Evolutionary conservation across 306 rosid species (phyloP).

Genomic region (Erythrophleum fordii): DNA sequence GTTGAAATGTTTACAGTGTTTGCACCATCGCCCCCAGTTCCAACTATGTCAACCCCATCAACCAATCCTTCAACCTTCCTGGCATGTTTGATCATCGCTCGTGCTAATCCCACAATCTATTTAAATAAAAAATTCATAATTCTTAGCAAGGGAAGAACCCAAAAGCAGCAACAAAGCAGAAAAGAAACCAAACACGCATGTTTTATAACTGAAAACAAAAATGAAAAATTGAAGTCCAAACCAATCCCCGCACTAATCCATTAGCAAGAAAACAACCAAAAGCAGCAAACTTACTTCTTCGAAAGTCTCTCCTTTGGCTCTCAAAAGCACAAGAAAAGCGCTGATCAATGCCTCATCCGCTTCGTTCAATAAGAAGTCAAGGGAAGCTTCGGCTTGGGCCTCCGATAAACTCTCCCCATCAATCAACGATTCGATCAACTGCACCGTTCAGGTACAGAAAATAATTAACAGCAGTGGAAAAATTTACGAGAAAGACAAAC

Average conservation of each 20-base stretch:
- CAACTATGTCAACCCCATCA: constrained; percentile 93
- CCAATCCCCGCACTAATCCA: background rate
- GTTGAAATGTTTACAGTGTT: constrained; percentile 95
- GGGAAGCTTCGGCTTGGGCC: constrained; percentile 70
- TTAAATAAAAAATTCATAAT: constrained; percentile 15
- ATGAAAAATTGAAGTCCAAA: background rate
- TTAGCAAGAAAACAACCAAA: background rate
- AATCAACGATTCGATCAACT: constrained; percentile 83
- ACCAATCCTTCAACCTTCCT: constrained; percentile 75
- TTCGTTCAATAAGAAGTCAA: constrained; percentile 68
- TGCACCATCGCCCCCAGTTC: constrained; percentile 97
- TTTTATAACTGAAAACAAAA: background rate
- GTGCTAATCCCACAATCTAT: constrained; percentile 90
- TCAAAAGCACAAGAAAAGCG: constrained; percentile 81
- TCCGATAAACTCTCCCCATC: constrained; percentile 67
- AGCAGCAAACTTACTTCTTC: constrained; percentile 65
- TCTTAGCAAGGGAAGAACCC: background rate
- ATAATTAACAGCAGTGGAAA: background rate
- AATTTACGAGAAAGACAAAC: background rate
- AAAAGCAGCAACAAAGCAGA: background rate
- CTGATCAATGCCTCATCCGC: constrained; percentile 80
- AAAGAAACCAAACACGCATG: background rate
- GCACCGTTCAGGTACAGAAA: constrained; percentile 3
- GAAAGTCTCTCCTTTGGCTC: constrained; percentile 92
- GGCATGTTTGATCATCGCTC: constrained; percentile 80